These are phyloP conservation scores for Pyropia yezoensis DNA, from an alignment of 23 red algal genomes.

Conservation along the genomic window DNA sequence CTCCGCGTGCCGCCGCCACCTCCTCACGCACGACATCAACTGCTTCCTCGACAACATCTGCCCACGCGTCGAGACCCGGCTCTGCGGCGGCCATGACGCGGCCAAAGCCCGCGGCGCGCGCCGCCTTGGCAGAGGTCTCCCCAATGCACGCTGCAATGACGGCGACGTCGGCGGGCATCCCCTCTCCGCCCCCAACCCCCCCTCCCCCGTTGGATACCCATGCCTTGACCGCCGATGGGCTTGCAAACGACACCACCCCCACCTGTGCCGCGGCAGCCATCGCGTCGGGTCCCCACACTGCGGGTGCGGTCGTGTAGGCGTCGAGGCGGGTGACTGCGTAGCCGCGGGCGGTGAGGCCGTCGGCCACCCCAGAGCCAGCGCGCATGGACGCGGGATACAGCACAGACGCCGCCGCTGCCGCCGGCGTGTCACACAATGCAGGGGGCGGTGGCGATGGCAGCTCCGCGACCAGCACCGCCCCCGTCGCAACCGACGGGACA, in stretches of 20 bases:
- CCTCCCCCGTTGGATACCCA: conserved; percentile 43
- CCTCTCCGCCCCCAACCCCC: too few species aligned
- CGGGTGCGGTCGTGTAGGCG: conserved; percentile 44
- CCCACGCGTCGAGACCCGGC: too few species aligned
- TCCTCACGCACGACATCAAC: too few species aligned
- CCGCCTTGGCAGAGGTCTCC: conserved; percentile 50
- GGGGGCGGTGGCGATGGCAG: conserved; percentile 17
- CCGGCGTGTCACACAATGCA: not conserved
- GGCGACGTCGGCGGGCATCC: not conserved
- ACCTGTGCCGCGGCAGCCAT: not conserved
- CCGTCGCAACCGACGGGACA: conserved; percentile 66
- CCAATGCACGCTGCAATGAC: conserved; percentile 53
- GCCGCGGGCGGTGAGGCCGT: conserved; percentile 33
- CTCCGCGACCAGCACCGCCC: conserved; percentile 52
- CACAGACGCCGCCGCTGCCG: conserved; percentile 4
- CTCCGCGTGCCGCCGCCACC: too few species aligned
- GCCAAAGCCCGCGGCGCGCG: conserved; percentile 20
- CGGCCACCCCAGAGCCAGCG: conserved; percentile 26
- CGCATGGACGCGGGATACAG: conserved; percentile 46
- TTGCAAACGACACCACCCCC: conserved; percentile 59
- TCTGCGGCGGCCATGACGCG: not conserved
- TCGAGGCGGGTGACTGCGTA: conserved; percentile 31
- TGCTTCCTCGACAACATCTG: too few species aligned
- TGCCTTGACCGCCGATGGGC: conserved; percentile 40
- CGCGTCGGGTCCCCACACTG: conserved; percentile 3